These are phyloP conservation scores for Fusarium anthophilum DNA, from an alignment of 2,329 filamentous ascomycete genomes.

Conservation along the genomic window DNA sequence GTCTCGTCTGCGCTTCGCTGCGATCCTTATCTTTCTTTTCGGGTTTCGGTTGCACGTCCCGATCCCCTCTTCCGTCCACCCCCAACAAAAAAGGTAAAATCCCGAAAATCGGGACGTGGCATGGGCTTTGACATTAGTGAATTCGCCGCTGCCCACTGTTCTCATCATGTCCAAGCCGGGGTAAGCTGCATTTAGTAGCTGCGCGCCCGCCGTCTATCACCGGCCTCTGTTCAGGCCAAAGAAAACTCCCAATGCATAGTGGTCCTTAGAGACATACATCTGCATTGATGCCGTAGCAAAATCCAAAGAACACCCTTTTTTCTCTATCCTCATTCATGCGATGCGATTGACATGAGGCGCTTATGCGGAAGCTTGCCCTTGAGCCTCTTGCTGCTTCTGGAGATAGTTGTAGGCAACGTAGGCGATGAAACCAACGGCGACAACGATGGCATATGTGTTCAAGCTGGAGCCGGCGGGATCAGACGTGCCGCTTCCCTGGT, in stretches of 20 bases:
- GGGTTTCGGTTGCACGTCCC: constrained; percentile 29
- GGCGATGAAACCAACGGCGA: constrained; percentile 79
- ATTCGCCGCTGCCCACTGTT: constrained; percentile 27
- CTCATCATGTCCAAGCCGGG: constrained; percentile 36
- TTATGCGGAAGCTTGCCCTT: constrained; percentile 42
- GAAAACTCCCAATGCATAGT: constrained; percentile 39
- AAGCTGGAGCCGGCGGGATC: constrained; percentile 71
- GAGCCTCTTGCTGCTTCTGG: constrained; percentile 61
- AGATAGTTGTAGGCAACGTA: constrained; percentile 90
- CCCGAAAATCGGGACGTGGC: constrained; percentile 24
- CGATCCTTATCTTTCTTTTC: constrained; percentile 32
- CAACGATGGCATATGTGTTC: constrained; percentile 81
- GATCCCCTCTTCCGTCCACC: background rate
- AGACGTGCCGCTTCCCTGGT: constrained; percentile 59
- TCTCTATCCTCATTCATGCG: constrained; percentile 10
- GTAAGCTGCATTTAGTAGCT: constrained; percentile 15
- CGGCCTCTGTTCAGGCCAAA: constrained; percentile 30
- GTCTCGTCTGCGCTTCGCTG: constrained; percentile 34
- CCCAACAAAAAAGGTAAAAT: constrained; percentile 40
- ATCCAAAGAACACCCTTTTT: constrained; percentile 16
- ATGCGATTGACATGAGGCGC: constrained; percentile 21
- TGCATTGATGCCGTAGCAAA: constrained; percentile 29
- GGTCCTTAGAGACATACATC: constrained; percentile 21
- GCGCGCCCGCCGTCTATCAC: constrained; percentile 38
- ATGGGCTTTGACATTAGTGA: constrained; percentile 2